Evolutionary conservation across 2,329 filamentous ascomycete genomes (phyloP).

Genomic region (Colletotrichum lindemuthianum): DNA sequence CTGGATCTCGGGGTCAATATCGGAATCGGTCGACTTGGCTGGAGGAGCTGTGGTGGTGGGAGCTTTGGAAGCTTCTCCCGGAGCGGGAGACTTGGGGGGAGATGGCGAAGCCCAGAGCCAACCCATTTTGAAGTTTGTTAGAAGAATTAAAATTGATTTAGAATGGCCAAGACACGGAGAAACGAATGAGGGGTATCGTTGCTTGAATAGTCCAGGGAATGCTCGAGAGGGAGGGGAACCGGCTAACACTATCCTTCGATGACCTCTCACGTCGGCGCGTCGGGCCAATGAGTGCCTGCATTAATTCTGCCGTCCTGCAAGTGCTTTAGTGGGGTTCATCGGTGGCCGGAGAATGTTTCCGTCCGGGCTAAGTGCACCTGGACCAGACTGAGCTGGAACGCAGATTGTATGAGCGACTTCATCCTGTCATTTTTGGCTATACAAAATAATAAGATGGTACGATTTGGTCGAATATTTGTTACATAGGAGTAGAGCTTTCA

Average conservation of each 20-base stretch:
- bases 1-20: constrained; percentile 61
- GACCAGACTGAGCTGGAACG: no score
- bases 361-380: neutral
- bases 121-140: constrained; percentile 58
- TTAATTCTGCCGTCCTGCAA: constrained; percentile 27
- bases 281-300: constrained; percentile 34
- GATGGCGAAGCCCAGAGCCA: constrained; percentile 68
- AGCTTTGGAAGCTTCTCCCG: constrained; percentile 39
- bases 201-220: constrained; percentile 2
- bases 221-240: constrained; percentile 28
- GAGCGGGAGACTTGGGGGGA: constrained; percentile 43
- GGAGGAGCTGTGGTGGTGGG: constrained; percentile 38
- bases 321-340: constrained; percentile 13
- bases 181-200: neutral
- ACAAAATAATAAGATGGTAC: no score
- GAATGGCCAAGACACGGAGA: no score
- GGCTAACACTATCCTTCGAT: constrained; percentile 29
- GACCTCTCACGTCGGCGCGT: constrained; percentile 26
- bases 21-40: constrained; percentile 25
- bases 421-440: no score
- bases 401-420: no score
- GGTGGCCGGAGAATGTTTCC: constrained; percentile 32
- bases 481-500: no score
- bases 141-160: neutral
- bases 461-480: no score